A percentile compares a stretch with the other conserved stretches of the same genome.
Evolutionary conservation across 208 protist genomes (phyloP).

Genomic region (Balamuthia mandrillaris): DNA sequence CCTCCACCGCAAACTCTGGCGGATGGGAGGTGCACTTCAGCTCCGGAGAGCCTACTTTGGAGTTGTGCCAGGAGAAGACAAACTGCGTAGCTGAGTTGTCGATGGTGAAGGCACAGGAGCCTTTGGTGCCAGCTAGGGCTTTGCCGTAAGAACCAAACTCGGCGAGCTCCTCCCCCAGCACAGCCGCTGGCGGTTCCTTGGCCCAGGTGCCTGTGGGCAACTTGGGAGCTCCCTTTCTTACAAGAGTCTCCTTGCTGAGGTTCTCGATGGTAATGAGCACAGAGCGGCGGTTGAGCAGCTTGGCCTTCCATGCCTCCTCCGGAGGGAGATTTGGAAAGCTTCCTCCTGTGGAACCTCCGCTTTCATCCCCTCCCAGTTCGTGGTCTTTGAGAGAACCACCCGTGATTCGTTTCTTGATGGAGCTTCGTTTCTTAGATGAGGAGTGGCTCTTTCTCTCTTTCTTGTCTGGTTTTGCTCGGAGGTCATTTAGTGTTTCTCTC

Average conservation of each 20-base stretch:
- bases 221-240: neutral
- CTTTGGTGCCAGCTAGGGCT: neutral
- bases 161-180: neutral
- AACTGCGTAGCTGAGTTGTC: neutral
- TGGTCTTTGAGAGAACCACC: too few relatives aligned
- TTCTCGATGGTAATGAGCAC: slow-evolving; percentile 14
- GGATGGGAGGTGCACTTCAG: neutral
- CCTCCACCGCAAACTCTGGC: neutral
- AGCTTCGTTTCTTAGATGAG: too few relatives aligned
- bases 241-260: neutral
- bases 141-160: slow-evolving; percentile 9
- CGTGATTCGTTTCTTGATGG: too few relatives aligned
- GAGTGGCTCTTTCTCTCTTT: too few relatives aligned
- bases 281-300: too few relatives aligned
- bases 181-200: neutral
- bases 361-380: too few relatives aligned
- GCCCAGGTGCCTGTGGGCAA: neutral
- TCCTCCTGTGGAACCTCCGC: too few relatives aligned
- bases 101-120: slow-evolving; percentile 11
- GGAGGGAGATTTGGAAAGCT: too few relatives aligned
- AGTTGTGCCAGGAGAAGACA: slow-evolving; percentile 13
- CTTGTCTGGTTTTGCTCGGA: too few relatives aligned
- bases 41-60: neutral
- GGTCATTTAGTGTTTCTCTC: too few relatives aligned
- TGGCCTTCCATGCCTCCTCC: too few relatives aligned